Evolutionary conservation across 2,329 filamentous ascomycete species (phyloP), one percentile per base, ranked within the genome.

Genomic region (Emergomyces pasteurianus): DNA sequence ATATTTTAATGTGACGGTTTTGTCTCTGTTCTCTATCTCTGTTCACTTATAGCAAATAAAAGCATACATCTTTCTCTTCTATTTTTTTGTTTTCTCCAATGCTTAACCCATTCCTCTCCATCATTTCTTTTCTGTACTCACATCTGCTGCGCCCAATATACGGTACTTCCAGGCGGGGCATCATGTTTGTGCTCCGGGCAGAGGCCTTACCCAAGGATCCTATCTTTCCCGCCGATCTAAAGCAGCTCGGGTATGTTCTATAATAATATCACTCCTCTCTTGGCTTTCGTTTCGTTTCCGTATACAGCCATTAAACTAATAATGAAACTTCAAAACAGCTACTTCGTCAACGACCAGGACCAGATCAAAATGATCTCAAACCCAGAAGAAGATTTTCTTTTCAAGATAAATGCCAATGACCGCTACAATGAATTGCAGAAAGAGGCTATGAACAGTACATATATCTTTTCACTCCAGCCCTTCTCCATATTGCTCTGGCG

Each of bases 381-480:
- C 42, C 85, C 87, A 0, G 80, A 86, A 34, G 78, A 81, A 65
- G 86, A 86, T 69, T 95, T 90, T 78, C 82, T 89, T 66, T 96
- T 82, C 79, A 86, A 85, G 71, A 73, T 88, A 59, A 87, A 83
- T 70, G 85, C 83, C 66, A 91, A 90, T 72, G 78, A 83, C n/a
- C 85, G 90, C 43, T 81, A 87, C 74, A 96, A 96, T 71, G 81
- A 87, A 47, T 79, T 87, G 23, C 89, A 90, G 67, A 82, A 86
- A 21, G 88, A 88, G 65, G 80, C 85, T 46, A 85, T 95, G 74
- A 87, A 95, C 67, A 75, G 90, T 89, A 71, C 46, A 56, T 14
- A 28, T 36, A 56, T n/a, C 7, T n/a, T n/a, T n/a, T 7, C 54
- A 16, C 16, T 49, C 46, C 46, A 38, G 38, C 49, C 52, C 38